phyloP scores from a whole-genome alignment of 371 early-diverging fungal genomes.

The Haplosporangium sp. region DNA sequence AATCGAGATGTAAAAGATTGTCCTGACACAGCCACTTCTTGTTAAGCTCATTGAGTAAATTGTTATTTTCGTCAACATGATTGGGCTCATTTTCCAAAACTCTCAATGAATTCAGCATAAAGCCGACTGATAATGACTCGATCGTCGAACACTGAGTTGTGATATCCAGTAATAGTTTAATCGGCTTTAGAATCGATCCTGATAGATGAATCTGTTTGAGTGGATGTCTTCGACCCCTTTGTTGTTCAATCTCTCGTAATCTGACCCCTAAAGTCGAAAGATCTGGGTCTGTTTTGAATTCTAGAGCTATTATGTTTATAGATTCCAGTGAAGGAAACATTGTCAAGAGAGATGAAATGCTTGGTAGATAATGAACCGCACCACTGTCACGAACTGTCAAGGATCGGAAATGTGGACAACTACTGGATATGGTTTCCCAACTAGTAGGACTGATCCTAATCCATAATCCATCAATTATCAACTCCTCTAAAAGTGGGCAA shows the following conservation, averaged over 20 bases:
- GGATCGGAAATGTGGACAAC: conserved; percentile 15
- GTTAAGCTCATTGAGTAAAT: background rate
- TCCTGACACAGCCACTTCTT: conserved; percentile 22
- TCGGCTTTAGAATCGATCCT: conserved; percentile 18
- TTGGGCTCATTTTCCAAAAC: background rate
- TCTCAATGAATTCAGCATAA: conserved; percentile 12
- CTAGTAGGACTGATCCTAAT: conserved; percentile 9
- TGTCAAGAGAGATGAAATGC: conserved; percentile 6
- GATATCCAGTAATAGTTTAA: conserved; percentile 20
- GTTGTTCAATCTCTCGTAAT: conserved; percentile 5
- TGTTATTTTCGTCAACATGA: background rate
- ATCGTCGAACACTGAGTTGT: conserved; percentile 14
- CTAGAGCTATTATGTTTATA: conserved; percentile 4
- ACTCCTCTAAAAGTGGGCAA: conserved; percentile 28
- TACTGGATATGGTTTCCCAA: conserved; percentile 13
- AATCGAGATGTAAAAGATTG: conserved; percentile 15
- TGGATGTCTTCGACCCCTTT: conserved; percentile 6
- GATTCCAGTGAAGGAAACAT: conserved; percentile 23
- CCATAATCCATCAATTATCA: conserved; percentile 24
- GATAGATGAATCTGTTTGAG: conserved; percentile 17
- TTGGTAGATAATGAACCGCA: conserved; percentile 8
- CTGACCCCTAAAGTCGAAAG: conserved; percentile 12
- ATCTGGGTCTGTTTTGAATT: conserved; percentile 24
- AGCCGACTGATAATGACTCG: conserved; percentile 20
- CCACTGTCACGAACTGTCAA: conserved; percentile 18